Base-by-base conservation (phyloP, 257 asterid genomes). In the Plantago ovata region DNA sequence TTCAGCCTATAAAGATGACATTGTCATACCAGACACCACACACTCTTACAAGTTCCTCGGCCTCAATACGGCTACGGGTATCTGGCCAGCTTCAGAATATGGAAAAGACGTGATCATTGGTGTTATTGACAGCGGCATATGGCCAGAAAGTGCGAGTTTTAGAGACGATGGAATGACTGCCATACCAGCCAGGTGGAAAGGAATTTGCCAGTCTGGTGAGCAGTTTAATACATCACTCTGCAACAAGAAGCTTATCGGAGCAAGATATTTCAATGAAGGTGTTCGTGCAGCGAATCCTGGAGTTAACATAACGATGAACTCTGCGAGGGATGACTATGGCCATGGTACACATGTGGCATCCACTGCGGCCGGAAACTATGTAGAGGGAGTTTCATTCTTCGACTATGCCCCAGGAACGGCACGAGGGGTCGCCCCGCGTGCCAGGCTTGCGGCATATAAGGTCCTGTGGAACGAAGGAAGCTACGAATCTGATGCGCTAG, bases 111-210 rank as follows among this genome's bases (percentile, higher is more conserved):
- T 72, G 38, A 72, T 77, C 18, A 66, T 77, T 0, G 82, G 79
- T 40, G 50, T 77, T 20, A 36, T 77, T 7, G 82, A 77, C 61
- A 10, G 55, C 0, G 82, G 82, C 0, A 53, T 77, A 1, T 77
- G 82, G 82, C 82, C 82, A 3, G 82, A 77, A 43, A 77, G 82
- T 13, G 73, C 63, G 13, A 72, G 82, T 68, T 77, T 72, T 28
- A 61, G 7, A 7, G 79, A 77, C 9, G 61, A 65, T 3, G 79
- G 82, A 1, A 65, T 77, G 64, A 65, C 82, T 9, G 50, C 19
- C 3, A 13, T 72, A 1, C 82, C 82, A 0, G 6, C 68, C 0
- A 54, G 49, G 46, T 77, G 82, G 82, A 75, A 61, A 64, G 82
- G 82, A 0, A 16, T 15, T 2, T 77, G 82, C 66, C 56, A 56